Percentiles rank a stretch among this genome's conserved stretches.
These are phyloP conservation scores for Podaxis sp. DNA, from an alignment of 768 basidiomycete genomes.

Conservation along the genomic window DNA sequence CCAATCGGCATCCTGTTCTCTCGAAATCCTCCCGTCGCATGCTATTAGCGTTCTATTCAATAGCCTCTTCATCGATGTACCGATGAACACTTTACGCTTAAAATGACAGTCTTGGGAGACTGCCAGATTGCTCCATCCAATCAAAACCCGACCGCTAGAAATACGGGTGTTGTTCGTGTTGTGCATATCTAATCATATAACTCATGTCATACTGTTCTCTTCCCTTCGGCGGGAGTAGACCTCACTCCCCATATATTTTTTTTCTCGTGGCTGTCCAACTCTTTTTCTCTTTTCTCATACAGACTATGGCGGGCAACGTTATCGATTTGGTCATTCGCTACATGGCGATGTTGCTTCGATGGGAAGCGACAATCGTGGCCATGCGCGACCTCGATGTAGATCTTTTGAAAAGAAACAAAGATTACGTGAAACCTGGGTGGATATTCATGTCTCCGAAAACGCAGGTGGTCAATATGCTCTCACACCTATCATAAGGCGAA, in stretches of 20 bases:
- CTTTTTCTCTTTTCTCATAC: background rate
- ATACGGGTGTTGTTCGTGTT: background rate
- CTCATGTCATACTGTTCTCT: background rate
- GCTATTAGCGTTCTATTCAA: background rate
- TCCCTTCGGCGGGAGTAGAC: background rate
- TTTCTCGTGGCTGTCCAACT: background rate
- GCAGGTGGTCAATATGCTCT: background rate
- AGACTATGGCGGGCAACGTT: background rate
- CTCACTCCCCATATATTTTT: background rate
- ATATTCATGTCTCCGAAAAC: background rate
- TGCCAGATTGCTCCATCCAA: background rate
- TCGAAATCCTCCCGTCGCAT: background rate
- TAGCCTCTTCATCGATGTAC: background rate
- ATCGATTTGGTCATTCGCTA: background rate
- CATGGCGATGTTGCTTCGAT: background rate
- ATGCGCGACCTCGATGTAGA: background rate
- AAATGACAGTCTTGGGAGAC: conserved; percentile 5
- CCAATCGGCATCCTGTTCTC: background rate
- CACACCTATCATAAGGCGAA: background rate
- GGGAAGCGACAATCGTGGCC: conserved; percentile 1
- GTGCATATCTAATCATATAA: background rate
- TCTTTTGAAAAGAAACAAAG: background rate
- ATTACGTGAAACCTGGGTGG: background rate
- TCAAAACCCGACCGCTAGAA: background rate
- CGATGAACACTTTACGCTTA: background rate